Evolutionary conservation across 2,329 filamentous ascomycete genomes (phyloP).

Genomic region (Reticulascus tulasneorum): DNA sequence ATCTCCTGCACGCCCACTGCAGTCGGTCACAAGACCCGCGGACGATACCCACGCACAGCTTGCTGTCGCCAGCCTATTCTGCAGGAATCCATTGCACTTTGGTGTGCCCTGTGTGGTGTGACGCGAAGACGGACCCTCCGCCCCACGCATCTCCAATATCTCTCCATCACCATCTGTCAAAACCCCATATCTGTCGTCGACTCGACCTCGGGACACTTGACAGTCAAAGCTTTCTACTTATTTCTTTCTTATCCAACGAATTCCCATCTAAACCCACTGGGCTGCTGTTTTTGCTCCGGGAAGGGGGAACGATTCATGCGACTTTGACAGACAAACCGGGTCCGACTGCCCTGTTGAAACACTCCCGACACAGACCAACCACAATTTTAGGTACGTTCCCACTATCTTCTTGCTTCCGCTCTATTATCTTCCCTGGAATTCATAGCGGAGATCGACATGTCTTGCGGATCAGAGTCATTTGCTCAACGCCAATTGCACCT

Average conservation of each 20-base stretch:
- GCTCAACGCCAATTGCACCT: too few relatives aligned
- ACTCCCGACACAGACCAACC: slow-evolving; percentile 8
- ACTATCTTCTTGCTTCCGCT: background rate
- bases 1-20: too few relatives aligned
- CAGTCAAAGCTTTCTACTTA: background rate
- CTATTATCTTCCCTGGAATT: background rate
- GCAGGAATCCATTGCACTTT: slow-evolving; percentile 22
- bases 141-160: too few relatives aligned
- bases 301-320: background rate
- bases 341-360: slow-evolving; percentile 11
- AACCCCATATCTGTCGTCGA: background rate
- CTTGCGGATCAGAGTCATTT: too few relatives aligned
- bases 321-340: slow-evolving; percentile 10
- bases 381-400: slow-evolving; percentile 10
- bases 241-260: slow-evolving; percentile 1
- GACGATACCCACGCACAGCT: slow-evolving; percentile 13
- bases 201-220: too few relatives aligned
- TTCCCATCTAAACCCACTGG: slow-evolving; percentile 5
- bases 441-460: background rate
- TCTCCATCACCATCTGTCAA: slow-evolving; percentile 8
- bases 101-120: too few relatives aligned
- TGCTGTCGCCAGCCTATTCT: slow-evolving; percentile 21
- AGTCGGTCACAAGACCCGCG: slow-evolving; percentile 1
- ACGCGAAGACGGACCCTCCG: too few relatives aligned
- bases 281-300: slow-evolving; percentile 1